A percentile compares a stretch with the other conserved stretches of the same genome.
Evolutionary conservation across 495 filamentous ascomycete genomes (phyloP).

Genomic region (Penicillium longicatenatum): DNA sequence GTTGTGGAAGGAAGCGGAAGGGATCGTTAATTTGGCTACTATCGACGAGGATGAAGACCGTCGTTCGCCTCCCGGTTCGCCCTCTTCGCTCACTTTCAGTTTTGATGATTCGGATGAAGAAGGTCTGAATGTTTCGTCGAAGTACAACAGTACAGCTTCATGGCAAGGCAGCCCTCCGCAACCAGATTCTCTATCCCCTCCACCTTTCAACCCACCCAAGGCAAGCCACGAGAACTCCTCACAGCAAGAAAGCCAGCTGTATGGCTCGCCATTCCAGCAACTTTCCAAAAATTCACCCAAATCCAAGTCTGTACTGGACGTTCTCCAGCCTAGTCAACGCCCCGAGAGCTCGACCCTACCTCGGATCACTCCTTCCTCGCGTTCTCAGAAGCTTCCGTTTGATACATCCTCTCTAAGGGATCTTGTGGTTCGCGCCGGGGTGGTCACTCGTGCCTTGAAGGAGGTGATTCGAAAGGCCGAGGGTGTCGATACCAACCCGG

Average conservation of each 20-base stretch:
- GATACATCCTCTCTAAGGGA: constrained; percentile 88
- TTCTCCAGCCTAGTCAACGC: constrained; percentile 69
- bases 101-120: constrained; percentile 65
- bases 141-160: constrained; percentile 38
- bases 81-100: constrained; percentile 53
- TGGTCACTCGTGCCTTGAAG: constrained; percentile 70
- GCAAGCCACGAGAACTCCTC: constrained; percentile 29
- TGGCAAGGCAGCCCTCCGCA: constrained; percentile 25
- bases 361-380: constrained; percentile 35
- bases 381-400: constrained; percentile 81
- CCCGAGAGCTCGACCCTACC: constrained; percentile 49
- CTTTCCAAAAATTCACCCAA: constrained; percentile 55
- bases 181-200: neutral
- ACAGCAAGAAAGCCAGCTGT: constrained; percentile 5
- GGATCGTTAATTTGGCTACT: constrained; percentile 82
- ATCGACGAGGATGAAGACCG: constrained; percentile 73
- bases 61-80: constrained; percentile 50
- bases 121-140: constrained; percentile 38
- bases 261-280: constrained; percentile 18
- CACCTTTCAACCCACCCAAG: constrained; percentile 20
- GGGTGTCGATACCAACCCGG: constrained; percentile 63
- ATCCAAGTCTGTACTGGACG: constrained; percentile 78
- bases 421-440: constrained; percentile 80
- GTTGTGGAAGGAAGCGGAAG: constrained; percentile 84
- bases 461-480: constrained; percentile 81